Evolutionary conservation across 495 filamentous ascomycete species (phyloP).

Genomic region (Daldinia vernicosa): DNA sequence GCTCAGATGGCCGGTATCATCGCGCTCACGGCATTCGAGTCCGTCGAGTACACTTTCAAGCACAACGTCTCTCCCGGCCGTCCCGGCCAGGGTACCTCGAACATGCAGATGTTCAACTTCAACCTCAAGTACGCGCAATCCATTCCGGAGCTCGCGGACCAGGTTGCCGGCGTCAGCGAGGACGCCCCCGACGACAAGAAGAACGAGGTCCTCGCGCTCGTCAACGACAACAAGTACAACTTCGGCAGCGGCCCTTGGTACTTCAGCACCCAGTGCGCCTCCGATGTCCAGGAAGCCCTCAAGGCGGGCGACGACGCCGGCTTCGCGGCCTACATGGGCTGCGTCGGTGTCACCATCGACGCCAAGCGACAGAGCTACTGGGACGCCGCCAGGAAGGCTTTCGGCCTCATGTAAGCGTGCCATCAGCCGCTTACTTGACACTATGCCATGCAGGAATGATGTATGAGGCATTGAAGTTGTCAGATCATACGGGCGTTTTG

Average conservation of each 20-base stretch:
- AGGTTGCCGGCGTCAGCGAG: constrained; percentile 49
- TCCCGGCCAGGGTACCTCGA: constrained; percentile 80
- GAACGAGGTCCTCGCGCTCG: constrained; percentile 64
- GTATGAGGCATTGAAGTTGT: neutral
- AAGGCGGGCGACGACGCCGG: constrained; percentile 61
- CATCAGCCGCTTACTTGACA: neutral
- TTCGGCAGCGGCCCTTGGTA: constrained; percentile 84
- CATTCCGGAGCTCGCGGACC: constrained; percentile 57
- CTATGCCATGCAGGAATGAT: neutral
- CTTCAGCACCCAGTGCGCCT: constrained; percentile 68
- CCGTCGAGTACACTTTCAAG: constrained; percentile 71
- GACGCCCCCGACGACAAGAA: constrained; percentile 43
- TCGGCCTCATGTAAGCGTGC: constrained; percentile 44
- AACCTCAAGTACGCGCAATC: constrained; percentile 70
- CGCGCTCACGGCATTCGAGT: constrained; percentile 73
- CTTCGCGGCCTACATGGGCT: constrained; percentile 70
- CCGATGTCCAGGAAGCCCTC: constrained; percentile 57
- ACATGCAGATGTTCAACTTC: constrained; percentile 74
- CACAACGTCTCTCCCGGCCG: constrained; percentile 68
- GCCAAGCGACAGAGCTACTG: constrained; percentile 65
- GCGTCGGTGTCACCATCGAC: constrained; percentile 66
- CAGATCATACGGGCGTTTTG: constrained; percentile 4
- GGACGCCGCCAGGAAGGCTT: constrained; percentile 56
- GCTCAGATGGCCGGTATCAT: constrained; percentile 71
- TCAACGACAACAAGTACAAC: constrained; percentile 68